Evolutionary conservation across 1,284 basidiomycete genomes (phyloP), one percentile per base, ranked within the genome.

Genomic region (Tylopilus orsonianus): DNA sequence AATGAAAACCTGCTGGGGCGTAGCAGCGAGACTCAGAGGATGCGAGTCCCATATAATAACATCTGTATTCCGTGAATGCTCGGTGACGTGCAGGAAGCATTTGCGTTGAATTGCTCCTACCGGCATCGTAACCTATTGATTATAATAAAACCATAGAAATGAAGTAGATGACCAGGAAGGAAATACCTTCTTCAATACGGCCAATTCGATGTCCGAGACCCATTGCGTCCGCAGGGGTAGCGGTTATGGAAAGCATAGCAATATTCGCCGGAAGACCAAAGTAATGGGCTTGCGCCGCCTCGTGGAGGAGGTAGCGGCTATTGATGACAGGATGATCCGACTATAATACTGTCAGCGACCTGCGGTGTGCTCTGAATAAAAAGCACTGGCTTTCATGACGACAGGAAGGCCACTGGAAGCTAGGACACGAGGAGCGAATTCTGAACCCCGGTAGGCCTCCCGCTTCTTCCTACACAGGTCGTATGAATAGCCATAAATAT

Each of bases 151-250:
- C 32, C 16, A 20, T 4, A 27, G 7, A 5, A 6, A 44, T 29
- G 10, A 16, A 24, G 23, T 2, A 19, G 7, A 20, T 19, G 16
- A 3, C 2, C 3, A 16, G 7, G 34, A 22, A 22, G 13, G 8
- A 7, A 44, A 29, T 37, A 60, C 59, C 60, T 32, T 49, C 44
- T 47, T 47, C 22, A n/a, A 87, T 57, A 56, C 71, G 77, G 3
- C 85, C 85, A 18, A 88, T 64, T 8, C 86, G 72, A 56, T 89
- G 83, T 24, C 76, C 78, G 44, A 86, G 70, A 3, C 84, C 85
- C 37, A 83, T 67, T 1, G 76, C 72, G 24, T 71, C 68, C 3
- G 85, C 83, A 0, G 85, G 75, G 19, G 75, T 76, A 5, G 77
- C 73, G 0, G 78, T 87, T 26, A 87, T 76, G 4, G 81, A 68